Conservation (phyloP, 2,329 filamentous ascomycete genomes). For the Fusarium brachygibbosum region DNA sequence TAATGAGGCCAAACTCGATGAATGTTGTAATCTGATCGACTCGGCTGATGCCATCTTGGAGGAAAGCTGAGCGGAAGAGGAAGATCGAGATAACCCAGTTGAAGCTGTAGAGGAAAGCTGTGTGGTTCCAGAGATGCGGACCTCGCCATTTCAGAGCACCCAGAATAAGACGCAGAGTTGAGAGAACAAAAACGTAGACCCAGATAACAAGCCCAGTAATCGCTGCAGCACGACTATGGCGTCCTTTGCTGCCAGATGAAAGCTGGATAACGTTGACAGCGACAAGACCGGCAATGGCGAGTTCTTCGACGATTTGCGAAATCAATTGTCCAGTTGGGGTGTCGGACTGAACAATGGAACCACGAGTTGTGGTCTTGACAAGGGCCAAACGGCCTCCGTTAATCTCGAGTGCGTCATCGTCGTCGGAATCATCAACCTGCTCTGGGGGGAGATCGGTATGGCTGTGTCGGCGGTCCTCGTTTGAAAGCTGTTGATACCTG, state of each 20-base stretch:
- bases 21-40: slow-evolving; percentile 75
- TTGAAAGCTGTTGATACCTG: slow-evolving; percentile 68
- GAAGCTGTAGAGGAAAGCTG: slow-evolving; percentile 82
- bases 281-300: slow-evolving; percentile 79
- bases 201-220: slow-evolving; percentile 79
- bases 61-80: slow-evolving; percentile 86
- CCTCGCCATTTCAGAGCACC: slow-evolving; percentile 75
- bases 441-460: slow-evolving; percentile 68
- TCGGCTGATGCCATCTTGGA: slow-evolving; percentile 77
- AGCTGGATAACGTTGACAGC: slow-evolving; percentile 76
- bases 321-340: slow-evolving; percentile 80
- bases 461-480: slow-evolving; percentile 57
- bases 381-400: slow-evolving; percentile 69
- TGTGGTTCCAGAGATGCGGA: slow-evolving; percentile 91
- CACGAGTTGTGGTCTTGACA: slow-evolving; percentile 71
- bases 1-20: slow-evolving; percentile 79
- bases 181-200: slow-evolving; percentile 83
- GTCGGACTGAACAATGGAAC: slow-evolving; percentile 78
- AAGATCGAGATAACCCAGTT: slow-evolving; percentile 84
- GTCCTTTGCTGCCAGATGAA: slow-evolving; percentile 70
- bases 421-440: slow-evolving; percentile 63
- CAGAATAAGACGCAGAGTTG: slow-evolving; percentile 77
- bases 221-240: slow-evolving; percentile 70
- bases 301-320: slow-evolving; percentile 79
- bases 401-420: slow-evolving; percentile 70